Evolutionary conservation across 2,329 filamentous ascomycete species (phyloP), one percentile per base, ranked within the genome.

Genomic region (Akanthomyces lecanii): DNA sequence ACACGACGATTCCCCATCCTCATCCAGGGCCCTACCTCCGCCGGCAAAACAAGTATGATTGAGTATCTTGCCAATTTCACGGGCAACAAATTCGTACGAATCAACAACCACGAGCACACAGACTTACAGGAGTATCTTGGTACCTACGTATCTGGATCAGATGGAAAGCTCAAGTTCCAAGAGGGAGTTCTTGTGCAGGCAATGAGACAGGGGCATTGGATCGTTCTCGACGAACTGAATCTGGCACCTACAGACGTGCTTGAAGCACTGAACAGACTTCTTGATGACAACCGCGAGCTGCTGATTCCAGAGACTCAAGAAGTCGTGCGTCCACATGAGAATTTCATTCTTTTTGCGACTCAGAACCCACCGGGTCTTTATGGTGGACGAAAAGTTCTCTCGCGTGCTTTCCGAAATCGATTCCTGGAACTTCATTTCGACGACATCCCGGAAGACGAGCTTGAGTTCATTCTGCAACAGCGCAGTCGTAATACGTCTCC

Each of bases 21-120:
- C 11, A 90, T 99, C 23, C 95, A 99, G 75, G 95, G 95, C 4
- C 95, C 96, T 14, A 99, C 95, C 0, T 99, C 96, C 5, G 91
- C 94, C 14, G 95, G 95, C 67, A 99, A 99, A 77, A 99, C 95
- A 0, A 98, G 94, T 75, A 99, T 99, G 95, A 96, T 99, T 48
- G 94, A 98, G 75, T 97, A 97, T 73, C 83, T 99, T 44, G 94
- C 96, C n/a, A 95, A 96, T 71, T 89, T 91, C 62, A 98, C 92
- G 36, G 95, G 96, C 4, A 97, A 99, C 73, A 95, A 91, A 71
- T 99, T 98, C 72, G 92, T 99, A 50, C 87, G 95, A 65, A 99
- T 99, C 80, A 99, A 99, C 78, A 99, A 99, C 69, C 95, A 99
- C 75, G 96, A 99, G 72, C 95, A 99, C 71, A 99, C 95, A 0